phyloP scores from a whole-genome alignment of 163 green algal species.

The Scenedesmus sp. region DNA sequence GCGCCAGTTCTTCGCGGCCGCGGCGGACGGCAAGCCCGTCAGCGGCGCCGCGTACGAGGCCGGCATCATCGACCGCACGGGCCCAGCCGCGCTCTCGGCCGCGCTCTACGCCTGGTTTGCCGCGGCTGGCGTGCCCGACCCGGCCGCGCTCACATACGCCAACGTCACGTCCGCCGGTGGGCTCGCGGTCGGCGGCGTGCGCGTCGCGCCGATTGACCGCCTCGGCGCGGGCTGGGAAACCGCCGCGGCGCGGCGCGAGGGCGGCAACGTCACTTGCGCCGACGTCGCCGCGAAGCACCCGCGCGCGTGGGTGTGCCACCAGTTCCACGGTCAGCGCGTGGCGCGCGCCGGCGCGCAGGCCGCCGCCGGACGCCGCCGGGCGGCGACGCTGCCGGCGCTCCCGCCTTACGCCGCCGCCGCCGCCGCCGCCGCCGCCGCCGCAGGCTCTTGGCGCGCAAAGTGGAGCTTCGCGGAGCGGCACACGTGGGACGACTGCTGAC shows the following conservation, averaged over 20 bases:
- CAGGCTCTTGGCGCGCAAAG: slow-evolving; percentile 16
- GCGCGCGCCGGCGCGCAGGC: no score
- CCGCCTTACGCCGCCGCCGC: no score
- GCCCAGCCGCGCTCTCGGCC: slow-evolving; percentile 17
- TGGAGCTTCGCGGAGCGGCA: slow-evolving; percentile 17
- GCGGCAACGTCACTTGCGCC: slow-evolving; percentile 15
- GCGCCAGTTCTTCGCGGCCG: slow-evolving; percentile 15
- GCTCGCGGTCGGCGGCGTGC: slow-evolving; percentile 18
- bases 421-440: no score
- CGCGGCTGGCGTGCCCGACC: not conserved
- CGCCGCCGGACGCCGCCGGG: no score
- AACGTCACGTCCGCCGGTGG: not conserved
- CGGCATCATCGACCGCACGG: slow-evolving; percentile 32
- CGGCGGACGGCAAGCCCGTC: no score
- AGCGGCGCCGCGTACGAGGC: not conserved
- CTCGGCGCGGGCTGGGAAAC: slow-evolving; percentile 20
- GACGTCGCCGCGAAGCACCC: not conserved
- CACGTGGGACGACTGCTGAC: not conserved
- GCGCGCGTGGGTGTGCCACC: slow-evolving; percentile 22
- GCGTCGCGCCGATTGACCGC: not conserved
- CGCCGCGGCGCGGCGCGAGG: not conserved
- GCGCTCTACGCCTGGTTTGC: slow-evolving; percentile 9
- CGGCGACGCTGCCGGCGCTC: no score
- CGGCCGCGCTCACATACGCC: not conserved
- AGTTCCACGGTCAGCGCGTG: no score